A percentile compares a stretch with the other conserved stretches of the same genome.
phyloP scores from a whole-genome alignment of 345 rosid genomes.

The Noccaea bulbosa region DNA sequence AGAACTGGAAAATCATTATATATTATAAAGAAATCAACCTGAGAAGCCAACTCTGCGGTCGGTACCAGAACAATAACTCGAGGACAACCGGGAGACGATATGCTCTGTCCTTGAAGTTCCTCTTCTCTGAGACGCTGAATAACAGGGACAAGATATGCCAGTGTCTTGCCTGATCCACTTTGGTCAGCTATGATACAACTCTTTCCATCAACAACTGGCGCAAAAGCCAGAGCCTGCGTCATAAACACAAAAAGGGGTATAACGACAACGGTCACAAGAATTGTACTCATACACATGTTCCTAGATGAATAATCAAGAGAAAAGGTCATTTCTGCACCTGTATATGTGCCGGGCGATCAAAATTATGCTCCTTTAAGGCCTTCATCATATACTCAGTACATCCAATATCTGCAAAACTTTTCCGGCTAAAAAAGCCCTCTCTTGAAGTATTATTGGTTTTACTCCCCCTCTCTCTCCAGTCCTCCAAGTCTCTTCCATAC shows the following conservation, averaged over 20 bases:
- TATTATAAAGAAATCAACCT: constrained; percentile 51
- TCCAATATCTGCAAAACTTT: constrained; percentile 72
- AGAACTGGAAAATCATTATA: constrained; percentile 22
- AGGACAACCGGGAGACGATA: constrained; percentile 66
- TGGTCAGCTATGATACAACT: constrained; percentile 94
- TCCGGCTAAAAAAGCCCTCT: constrained; percentile 73
- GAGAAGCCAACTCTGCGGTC: constrained; percentile 95
- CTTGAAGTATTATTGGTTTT: constrained; percentile 34
- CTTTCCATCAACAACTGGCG: constrained; percentile 69
- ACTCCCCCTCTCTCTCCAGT: constrained; percentile 42
- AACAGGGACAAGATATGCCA: constrained; percentile 84
- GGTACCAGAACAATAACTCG: constrained; percentile 80
- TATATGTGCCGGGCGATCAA: constrained; percentile 73
- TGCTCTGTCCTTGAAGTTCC: constrained; percentile 72
- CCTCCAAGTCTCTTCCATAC: constrained; percentile 39
- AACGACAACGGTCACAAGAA: background rate
- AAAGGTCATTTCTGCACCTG: constrained; percentile 55
- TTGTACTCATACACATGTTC: constrained; percentile 11
- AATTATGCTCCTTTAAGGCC: constrained; percentile 63
- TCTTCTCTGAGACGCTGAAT: constrained; percentile 88
- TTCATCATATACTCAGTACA: constrained; percentile 67
- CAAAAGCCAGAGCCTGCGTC: constrained; percentile 82
- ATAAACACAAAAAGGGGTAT: background rate
- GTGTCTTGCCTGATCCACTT: constrained; percentile 98
- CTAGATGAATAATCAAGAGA: constrained; percentile 13